Percentiles rank a stretch among this genome's conserved stretches.
These are phyloP conservation scores for Brassica cretica DNA, from an alignment of 345 rosid species.

Conservation along the genomic window DNA sequence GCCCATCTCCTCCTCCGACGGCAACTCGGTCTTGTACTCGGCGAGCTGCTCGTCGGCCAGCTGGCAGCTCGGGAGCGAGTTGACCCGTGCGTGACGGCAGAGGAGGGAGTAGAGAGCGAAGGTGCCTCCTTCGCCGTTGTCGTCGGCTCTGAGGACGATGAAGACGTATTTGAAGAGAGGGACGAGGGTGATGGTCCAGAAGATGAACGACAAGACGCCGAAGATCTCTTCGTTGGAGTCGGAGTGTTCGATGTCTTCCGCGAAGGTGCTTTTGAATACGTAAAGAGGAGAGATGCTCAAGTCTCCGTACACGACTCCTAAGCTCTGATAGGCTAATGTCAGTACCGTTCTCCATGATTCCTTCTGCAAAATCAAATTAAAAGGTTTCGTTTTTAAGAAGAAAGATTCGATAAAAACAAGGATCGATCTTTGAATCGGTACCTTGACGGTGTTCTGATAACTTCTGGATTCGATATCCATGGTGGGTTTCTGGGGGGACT, in stretches of 20 bases:
- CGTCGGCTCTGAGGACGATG: constrained; percentile 83
- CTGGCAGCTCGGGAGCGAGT: constrained; percentile 78
- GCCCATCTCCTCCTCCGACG: constrained; percentile 1
- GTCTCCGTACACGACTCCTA: constrained; percentile 98
- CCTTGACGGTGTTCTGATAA: constrained; percentile 53
- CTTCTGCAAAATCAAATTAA: constrained; percentile 45
- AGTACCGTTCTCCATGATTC: constrained; percentile 83
- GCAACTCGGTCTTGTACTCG: constrained; percentile 58
- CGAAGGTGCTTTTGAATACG: constrained; percentile 80
- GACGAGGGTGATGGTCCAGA: constrained; percentile 89
- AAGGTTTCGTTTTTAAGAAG: not conserved
- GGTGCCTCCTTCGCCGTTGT: constrained; percentile 93
- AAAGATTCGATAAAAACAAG: constrained; percentile 21
- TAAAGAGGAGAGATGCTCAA: constrained; percentile 83
- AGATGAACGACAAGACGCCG: constrained; percentile 82
- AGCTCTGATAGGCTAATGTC: constrained; percentile 78
- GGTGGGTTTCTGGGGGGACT: constrained; percentile 15
- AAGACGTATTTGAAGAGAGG: constrained; percentile 83
- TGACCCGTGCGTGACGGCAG: constrained; percentile 87
- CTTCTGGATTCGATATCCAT: constrained; percentile 72
- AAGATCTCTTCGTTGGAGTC: constrained; percentile 86
- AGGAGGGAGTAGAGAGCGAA: constrained; percentile 86
- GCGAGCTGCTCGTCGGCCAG: constrained; percentile 70
- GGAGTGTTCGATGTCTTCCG: constrained; percentile 70
- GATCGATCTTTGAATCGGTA: not conserved